Percentiles rank a stretch among this genome's conserved stretches.
These are phyloP conservation scores for Fusarium bulbicola DNA, from an alignment of 2,329 filamentous ascomycete species.

Conservation along the genomic window DNA sequence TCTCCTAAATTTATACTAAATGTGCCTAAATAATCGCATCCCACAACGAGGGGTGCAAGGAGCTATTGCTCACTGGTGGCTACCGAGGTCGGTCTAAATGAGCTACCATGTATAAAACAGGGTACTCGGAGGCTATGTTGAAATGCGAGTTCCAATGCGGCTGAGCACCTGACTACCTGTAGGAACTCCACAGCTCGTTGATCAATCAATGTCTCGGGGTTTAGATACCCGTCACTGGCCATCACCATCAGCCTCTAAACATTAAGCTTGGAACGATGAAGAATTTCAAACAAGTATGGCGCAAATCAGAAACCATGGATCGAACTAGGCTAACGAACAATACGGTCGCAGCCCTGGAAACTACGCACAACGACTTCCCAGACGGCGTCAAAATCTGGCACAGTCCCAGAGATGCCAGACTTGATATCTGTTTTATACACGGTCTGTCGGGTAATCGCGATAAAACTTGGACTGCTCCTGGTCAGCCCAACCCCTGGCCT, in stretches of 20 bases:
- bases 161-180: background rate
- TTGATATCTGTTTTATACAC: background rate
- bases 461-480: background rate
- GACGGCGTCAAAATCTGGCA: background rate
- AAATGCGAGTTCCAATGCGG: background rate
- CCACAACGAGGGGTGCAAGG: too few relatives aligned
- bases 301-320: background rate
- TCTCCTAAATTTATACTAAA: too few relatives aligned
- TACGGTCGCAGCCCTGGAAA: accelerated
- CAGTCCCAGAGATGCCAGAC: background rate
- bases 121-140: background rate
- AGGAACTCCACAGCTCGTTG: background rate
- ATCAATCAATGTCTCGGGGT: accelerated
- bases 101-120: too few relatives aligned
- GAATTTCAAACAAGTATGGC: background rate
- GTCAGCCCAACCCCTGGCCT: background rate
- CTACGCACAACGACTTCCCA: background rate
- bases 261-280: accelerated
- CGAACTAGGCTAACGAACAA: too few relatives aligned
- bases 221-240: accelerated
- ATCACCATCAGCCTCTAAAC: accelerated
- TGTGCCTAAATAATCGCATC: too few relatives aligned
- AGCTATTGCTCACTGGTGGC: too few relatives aligned
- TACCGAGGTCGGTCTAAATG: too few relatives aligned
- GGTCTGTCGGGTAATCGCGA: background rate